phyloP scores from a whole-genome alignment of 371 early-diverging fungal genomes.

The Mucor indicus region DNA sequence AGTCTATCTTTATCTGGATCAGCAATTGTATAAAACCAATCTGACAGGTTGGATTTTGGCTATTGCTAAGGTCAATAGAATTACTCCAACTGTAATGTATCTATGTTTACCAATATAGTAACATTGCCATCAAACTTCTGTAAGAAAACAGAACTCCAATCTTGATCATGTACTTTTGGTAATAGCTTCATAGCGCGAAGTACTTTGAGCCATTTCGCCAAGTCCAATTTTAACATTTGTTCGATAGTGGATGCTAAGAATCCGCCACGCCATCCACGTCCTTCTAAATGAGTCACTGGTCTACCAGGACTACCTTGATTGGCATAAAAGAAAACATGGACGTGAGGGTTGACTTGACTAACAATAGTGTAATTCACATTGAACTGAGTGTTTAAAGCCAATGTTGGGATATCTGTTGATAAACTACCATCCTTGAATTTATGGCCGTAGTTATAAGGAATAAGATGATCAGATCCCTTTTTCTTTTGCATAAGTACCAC shows the following conservation, averaged over 20 bases:
- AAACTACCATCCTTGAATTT: constrained; percentile 89
- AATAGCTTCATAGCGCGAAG: constrained; percentile 76
- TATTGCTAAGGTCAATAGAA: no score
- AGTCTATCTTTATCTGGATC: constrained; percentile 72
- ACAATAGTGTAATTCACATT: constrained; percentile 90
- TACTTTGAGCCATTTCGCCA: constrained; percentile 84
- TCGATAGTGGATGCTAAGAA: constrained; percentile 78
- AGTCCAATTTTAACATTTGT: constrained; percentile 78
- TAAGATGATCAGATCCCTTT: constrained; percentile 52
- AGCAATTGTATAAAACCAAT: constrained; percentile 65
- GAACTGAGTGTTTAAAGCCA: constrained; percentile 72
- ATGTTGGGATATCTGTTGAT: constrained; percentile 81
- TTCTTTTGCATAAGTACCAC: constrained; percentile 80
- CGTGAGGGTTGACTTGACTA: constrained; percentile 91
- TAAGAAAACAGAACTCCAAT: constrained; percentile 81
- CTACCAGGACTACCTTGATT: constrained; percentile 73
- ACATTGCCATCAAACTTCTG: constrained; percentile 88
- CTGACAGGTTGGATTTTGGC: constrained; percentile 61
- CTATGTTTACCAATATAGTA: constrained; percentile 73
- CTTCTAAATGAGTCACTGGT: constrained; percentile 60
- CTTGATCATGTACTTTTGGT: constrained; percentile 72
- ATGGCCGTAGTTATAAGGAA: constrained; percentile 77
- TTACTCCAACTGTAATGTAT: no score
- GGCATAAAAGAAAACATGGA: constrained; percentile 81
- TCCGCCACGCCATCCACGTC: constrained; percentile 80